Conservation (phyloP, 192 early-diverging fungal species). For the Gorgonomyces haynaldii region DNA sequence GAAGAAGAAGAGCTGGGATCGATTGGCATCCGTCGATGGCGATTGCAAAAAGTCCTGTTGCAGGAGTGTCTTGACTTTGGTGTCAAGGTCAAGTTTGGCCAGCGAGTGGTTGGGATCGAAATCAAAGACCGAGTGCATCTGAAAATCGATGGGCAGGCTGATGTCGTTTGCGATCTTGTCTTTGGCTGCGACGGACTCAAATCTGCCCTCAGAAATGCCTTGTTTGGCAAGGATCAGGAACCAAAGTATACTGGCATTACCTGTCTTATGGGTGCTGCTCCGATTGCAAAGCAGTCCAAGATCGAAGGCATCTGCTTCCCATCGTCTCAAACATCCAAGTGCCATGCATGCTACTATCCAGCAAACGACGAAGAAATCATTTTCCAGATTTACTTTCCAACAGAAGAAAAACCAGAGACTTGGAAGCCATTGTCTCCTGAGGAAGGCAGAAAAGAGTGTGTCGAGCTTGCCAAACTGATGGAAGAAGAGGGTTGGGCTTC, state of each 20-base stretch:
- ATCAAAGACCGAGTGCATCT: too few relatives aligned
- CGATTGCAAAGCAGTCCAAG: conserved; percentile 8
- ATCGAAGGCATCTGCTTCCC: conserved; percentile 27
- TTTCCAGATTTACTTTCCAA: conserved; percentile 35
- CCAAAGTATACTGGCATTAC: conserved; percentile 29
- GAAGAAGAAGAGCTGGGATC: conserved; percentile 18
- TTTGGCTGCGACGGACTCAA: conserved; percentile 36
- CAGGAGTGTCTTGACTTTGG: conserved; percentile 8
- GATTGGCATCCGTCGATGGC: conserved; percentile 27
- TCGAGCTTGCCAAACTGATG: conserved; percentile 8
- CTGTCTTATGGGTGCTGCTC: conserved; percentile 33
- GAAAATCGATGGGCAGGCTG: too few relatives aligned
- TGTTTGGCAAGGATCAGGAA: conserved; percentile 15
- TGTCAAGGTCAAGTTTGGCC: too few relatives aligned
- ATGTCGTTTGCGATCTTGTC: conserved; percentile 15
- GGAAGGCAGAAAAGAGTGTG: conserved; percentile 15
- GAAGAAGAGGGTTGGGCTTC: conserved; percentile 20
- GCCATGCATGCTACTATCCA: conserved; percentile 29
- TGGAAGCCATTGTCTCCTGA: conserved; percentile 22
- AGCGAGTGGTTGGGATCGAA: too few relatives aligned
- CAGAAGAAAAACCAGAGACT: conserved; percentile 26
- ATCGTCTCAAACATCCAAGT: conserved; percentile 22
- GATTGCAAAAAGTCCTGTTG: conserved; percentile 15
- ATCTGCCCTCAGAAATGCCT: conserved; percentile 16
- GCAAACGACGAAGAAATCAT: conserved; percentile 24